Conservation (phyloP, 805 yeast genomes). For the Clavispora phyllophila region DNA sequence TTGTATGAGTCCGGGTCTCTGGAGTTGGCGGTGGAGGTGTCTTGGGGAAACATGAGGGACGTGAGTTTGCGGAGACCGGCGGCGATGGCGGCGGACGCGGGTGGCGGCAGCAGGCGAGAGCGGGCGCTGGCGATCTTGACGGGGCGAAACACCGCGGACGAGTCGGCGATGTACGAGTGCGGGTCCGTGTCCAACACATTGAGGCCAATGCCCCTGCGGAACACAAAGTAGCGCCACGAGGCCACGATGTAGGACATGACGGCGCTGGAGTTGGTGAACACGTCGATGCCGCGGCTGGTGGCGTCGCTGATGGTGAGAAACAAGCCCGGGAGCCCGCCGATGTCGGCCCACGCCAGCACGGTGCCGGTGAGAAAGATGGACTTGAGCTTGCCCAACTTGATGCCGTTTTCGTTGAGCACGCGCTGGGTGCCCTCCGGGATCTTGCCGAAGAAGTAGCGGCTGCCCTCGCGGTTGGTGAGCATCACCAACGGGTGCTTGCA, state of each 20-base stretch:
- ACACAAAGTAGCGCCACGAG: conserved; percentile 84
- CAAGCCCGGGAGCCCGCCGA: conserved; percentile 92
- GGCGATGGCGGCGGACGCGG: background rate
- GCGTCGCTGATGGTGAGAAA: conserved; percentile 79
- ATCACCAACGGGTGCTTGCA: conserved; percentile 51
- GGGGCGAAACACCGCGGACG: conserved; percentile 35
- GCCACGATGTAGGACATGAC: conserved; percentile 50
- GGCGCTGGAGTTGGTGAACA: conserved; percentile 41
- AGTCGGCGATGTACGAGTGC: conserved; percentile 27
- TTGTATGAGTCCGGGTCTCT: conserved; percentile 34
- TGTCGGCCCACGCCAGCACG: conserved; percentile 61
- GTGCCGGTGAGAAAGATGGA: conserved; percentile 75
- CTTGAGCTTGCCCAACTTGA: conserved; percentile 52
- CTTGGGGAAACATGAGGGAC: conserved; percentile 54
- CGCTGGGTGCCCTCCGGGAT: conserved; percentile 87
- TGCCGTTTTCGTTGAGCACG: conserved; percentile 53
- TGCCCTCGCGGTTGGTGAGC: conserved; percentile 46
- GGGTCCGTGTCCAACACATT: conserved; percentile 29
- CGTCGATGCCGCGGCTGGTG: conserved; percentile 52
- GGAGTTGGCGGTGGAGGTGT: conserved; percentile 35
- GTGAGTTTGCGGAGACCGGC: conserved; percentile 31
- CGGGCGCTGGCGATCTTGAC: conserved; percentile 24
- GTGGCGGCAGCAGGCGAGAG: background rate
- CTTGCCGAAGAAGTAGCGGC: conserved; percentile 67
- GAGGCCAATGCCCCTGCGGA: conserved; percentile 64